These are phyloP conservation scores for Ascocoryne sarcoides DNA, from an alignment of 2,329 filamentous ascomycete species.

Conservation along the genomic window DNA sequence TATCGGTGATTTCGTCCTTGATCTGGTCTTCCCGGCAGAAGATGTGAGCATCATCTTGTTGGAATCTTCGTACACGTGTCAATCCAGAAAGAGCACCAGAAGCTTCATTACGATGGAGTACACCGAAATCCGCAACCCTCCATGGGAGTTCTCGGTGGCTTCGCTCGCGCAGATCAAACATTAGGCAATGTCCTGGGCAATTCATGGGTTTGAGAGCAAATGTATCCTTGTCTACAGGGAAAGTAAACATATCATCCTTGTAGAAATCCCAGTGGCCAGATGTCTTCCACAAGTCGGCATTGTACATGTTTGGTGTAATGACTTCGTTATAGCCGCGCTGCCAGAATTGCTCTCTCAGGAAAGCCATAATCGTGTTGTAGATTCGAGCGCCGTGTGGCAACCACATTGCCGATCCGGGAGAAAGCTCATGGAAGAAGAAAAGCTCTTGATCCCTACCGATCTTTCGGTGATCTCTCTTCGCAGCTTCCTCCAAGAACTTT, in stretches of 20 bases:
- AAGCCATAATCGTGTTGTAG: slow-evolving; percentile 78
- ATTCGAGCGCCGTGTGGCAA: slow-evolving; percentile 87
- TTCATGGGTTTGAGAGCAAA: slow-evolving; percentile 96
- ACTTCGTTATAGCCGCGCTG: slow-evolving; percentile 92
- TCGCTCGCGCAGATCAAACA: slow-evolving; percentile 75
- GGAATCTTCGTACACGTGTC: slow-evolving; percentile 86
- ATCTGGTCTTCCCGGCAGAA: slow-evolving; percentile 82
- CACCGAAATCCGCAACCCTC: slow-evolving; percentile 90
- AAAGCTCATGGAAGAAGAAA: slow-evolving; percentile 92
- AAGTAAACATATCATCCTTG: slow-evolving; percentile 92
- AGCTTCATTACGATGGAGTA: slow-evolving; percentile 89
- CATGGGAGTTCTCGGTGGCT: slow-evolving; percentile 87
- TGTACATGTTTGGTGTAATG: slow-evolving; percentile 94
- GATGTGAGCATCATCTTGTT: slow-evolving; percentile 94
- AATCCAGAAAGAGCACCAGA: slow-evolving; percentile 86
- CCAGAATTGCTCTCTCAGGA: slow-evolving; percentile 82
- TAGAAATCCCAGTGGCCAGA: slow-evolving; percentile 94
- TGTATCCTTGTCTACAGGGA: slow-evolving; percentile 72
- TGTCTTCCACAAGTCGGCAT: slow-evolving; percentile 84
- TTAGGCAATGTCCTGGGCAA: slow-evolving; percentile 86
- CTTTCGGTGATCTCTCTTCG: slow-evolving; percentile 89
- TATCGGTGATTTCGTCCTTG: slow-evolving; percentile 62
- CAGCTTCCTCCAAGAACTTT: slow-evolving; percentile 94
- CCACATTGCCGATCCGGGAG: slow-evolving; percentile 90
- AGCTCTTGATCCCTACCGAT: slow-evolving; percentile 94